A percentile compares a stretch with the other conserved stretches of the same genome.
These are phyloP conservation scores for Phoenix roebelenii DNA, from an alignment of 176 grass and related monocot species.

Conservation along the genomic window DNA sequence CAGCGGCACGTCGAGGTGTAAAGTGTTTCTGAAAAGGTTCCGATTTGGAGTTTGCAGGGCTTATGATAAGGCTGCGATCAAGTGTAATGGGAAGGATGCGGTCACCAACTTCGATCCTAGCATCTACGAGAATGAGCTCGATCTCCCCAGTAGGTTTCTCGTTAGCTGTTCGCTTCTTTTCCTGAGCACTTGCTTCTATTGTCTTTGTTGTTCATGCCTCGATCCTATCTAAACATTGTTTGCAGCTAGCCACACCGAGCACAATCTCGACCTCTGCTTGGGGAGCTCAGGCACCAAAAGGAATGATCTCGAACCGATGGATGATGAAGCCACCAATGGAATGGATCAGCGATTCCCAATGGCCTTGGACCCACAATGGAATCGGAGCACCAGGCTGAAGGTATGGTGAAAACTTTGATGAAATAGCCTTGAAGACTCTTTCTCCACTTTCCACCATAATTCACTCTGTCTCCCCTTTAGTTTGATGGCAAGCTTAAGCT, in stretches of 20 bases:
- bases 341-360: background rate
- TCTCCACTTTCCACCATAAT: no score
- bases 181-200: no score
- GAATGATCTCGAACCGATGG: background rate
- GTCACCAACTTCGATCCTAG: conserved; percentile 17
- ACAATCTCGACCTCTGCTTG: conserved; percentile 17
- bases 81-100: conserved; percentile 16
- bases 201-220: no score
- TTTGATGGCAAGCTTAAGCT: conserved; percentile 13
- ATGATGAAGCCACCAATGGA: background rate
- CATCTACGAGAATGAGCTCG: background rate
- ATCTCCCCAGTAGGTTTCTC: background rate
- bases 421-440: no score
- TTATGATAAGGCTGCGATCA: conserved; percentile 17
- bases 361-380: background rate
- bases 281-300: conserved; percentile 8
- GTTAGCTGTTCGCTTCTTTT: background rate
- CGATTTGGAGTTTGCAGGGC: conserved; percentile 5
- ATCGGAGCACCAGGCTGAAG: conserved; percentile 3
- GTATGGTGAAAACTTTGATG: background rate
- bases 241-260: background rate
- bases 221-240: no score
- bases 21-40: no score
- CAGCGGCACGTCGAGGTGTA: no score
- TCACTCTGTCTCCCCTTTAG: background rate